Conservation (phyloP, 1,284 basidiomycete genomes). For the Sanghuangporus sanghuang region DNA sequence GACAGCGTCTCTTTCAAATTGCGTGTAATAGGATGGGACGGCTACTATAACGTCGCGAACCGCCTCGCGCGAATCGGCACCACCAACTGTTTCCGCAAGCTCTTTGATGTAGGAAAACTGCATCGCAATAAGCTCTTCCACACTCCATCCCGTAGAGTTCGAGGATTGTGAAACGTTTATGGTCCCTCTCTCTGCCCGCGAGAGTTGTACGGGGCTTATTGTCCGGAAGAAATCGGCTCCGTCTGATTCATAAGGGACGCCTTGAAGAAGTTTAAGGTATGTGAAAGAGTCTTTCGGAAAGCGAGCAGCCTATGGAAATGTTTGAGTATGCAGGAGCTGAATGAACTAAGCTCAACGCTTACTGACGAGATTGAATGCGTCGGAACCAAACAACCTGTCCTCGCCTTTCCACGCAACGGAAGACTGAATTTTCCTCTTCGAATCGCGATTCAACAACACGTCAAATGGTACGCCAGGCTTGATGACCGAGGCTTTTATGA, state of each 20-base stretch:
- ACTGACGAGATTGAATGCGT: slow-evolving; percentile 83
- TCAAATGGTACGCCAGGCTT: slow-evolving; percentile 96
- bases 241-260: slow-evolving; percentile 60
- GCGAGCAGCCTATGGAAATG: slow-evolving; percentile 65
- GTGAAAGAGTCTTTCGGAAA: slow-evolving; percentile 89
- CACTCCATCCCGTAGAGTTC: slow-evolving; percentile 61
- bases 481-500: slow-evolving; percentile 94
- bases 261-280: slow-evolving; percentile 85
- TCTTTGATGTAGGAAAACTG: slow-evolving; percentile 88
- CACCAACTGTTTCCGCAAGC: slow-evolving; percentile 76
- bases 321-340: slow-evolving; percentile 10
- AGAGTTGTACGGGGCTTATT: slow-evolving; percentile 57
- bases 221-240: slow-evolving; percentile 59
- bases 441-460: slow-evolving; percentile 93
- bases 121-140: slow-evolving; percentile 93
- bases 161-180: slow-evolving; percentile 51
- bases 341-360: background rate
- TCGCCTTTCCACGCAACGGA: slow-evolving; percentile 84
- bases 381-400: slow-evolving; percentile 85
- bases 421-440: slow-evolving; percentile 92
- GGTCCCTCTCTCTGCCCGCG: slow-evolving; percentile 57
- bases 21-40: slow-evolving; percentile 83
- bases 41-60: slow-evolving; percentile 82
- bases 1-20: slow-evolving; percentile 84
- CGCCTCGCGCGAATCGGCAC: slow-evolving; percentile 44